Conservation (phyloP, 305 asterid genomes). For the Fraxinus sp. region DNA sequence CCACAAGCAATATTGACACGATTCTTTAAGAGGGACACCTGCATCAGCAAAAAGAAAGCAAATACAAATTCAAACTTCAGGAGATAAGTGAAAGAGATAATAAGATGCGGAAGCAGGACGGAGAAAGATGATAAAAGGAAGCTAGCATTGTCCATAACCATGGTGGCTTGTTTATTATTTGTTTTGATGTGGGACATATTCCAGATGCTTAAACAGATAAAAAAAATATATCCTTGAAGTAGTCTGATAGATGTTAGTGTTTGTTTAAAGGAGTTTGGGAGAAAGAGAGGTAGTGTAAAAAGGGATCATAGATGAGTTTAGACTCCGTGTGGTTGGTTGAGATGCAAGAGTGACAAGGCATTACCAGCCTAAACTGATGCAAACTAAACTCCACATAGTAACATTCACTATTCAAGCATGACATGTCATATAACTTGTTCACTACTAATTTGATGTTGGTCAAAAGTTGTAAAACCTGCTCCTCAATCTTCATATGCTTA, state of each 20-base stretch:
- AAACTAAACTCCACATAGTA: background rate
- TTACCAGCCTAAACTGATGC: conserved; percentile 5
- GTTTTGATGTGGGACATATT: background rate
- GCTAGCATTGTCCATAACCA: background rate
- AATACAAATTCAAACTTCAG: conserved; percentile 13
- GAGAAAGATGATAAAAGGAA: background rate
- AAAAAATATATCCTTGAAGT: background rate
- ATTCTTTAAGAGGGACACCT: conserved; percentile 65
- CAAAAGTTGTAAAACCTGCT: conserved; percentile 55
- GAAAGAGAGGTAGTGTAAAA: background rate
- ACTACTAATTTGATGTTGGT: conserved; percentile 16
- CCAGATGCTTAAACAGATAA: background rate
- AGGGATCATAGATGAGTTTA: background rate
- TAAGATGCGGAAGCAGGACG: background rate
- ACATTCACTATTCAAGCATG: background rate
- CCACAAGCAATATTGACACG: conserved; percentile 92
- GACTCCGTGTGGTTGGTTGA: background rate
- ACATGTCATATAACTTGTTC: background rate
- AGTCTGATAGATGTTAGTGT: background rate
- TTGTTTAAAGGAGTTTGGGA: background rate
- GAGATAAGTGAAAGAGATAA: conserved; percentile 4
- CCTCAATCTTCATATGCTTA: conserved; percentile 93
- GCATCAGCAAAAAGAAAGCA: conserved; percentile 25
- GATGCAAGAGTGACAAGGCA: background rate
- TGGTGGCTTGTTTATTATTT: background rate